Conservation (phyloP, 2,329 filamentous ascomycete species). For the Pestalotiopsis sp. region DNA sequence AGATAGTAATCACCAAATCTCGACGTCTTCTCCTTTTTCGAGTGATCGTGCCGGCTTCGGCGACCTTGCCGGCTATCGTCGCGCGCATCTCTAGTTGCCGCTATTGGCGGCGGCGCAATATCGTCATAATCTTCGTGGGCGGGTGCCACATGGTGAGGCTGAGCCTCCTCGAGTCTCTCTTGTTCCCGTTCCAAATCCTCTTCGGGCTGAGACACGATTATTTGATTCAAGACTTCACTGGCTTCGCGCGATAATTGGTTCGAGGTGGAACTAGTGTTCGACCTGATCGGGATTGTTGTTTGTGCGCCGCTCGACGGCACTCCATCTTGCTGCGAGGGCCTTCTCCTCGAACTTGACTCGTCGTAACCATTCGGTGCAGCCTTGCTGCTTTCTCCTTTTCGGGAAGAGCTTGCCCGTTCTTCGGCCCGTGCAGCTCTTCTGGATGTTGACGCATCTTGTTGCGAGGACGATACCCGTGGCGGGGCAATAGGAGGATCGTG, state of each 20-base stretch:
- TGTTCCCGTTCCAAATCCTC: constrained; percentile 73
- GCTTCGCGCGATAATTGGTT: constrained; percentile 72
- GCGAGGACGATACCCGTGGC: constrained; percentile 79
- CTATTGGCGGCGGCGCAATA: constrained; percentile 47
- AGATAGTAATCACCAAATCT: constrained; percentile 96
- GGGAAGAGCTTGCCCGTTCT: constrained; percentile 47
- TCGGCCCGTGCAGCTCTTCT: constrained; percentile 47
- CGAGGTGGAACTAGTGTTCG: constrained; percentile 46
- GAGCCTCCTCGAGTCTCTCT: constrained; percentile 68
- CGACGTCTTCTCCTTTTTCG: constrained; percentile 70
- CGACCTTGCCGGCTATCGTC: constrained; percentile 51
- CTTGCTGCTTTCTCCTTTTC: constrained; percentile 30
- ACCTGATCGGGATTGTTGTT: constrained; percentile 49
- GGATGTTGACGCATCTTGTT: constrained; percentile 43
- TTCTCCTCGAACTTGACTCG: constrained; percentile 39
- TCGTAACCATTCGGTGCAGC: constrained; percentile 34
- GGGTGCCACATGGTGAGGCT: constrained; percentile 40
- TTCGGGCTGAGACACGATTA: constrained; percentile 75
- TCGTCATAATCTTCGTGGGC: constrained; percentile 43
- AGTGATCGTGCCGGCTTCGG: constrained; percentile 64
- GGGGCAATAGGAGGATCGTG: constrained; percentile 74
- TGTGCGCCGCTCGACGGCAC: constrained; percentile 41
- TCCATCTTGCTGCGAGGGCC: constrained; percentile 34
- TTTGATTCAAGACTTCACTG: constrained; percentile 77
- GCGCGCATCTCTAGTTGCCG: constrained; percentile 42